Base-by-base conservation (phyloP, 2,329 filamentous ascomycete species). In the Uncinocarpus reesii region DNA sequence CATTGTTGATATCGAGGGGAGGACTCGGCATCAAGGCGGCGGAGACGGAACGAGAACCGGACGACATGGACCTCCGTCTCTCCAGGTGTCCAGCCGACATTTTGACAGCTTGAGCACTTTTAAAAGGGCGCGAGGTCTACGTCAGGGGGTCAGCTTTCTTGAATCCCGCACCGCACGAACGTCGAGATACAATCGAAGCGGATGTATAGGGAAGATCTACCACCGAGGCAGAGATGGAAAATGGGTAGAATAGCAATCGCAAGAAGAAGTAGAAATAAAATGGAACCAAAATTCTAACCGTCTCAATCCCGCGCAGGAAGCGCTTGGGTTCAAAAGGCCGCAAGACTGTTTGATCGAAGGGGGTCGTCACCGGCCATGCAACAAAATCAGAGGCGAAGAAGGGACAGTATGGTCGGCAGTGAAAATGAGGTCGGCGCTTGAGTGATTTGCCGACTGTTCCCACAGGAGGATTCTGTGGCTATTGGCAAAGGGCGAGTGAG, bases 61-160 rank as follows among this genome's bases (percentile, higher is more conserved):
- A 74, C 49, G 78, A 78, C 53, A 73, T 66, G 57, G 78, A 76
- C 63, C 75, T 76, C 64, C 78, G 77, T 67, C 76, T 76, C 58
- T 75, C 72, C 58, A 73, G 65, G 53, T 73, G 71, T 56, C 67
- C 70, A 44, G 73, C 69, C 61, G 79, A 79, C 79, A 51, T 52
- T 26, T 29, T 52, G 40, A 44, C 23, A 18, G 21, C 7, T 26
- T n/a, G 26, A 13, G 34, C 15, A 46, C n/a, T 7, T 26, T 16
- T 8, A 29, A 31, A 31, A 7, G 16, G 24, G 28, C 18, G 21
- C 16, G 18, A 26, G 6, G 8, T 38, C 43, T 46, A n/a, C 43
- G 38, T 29, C 10, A 7, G 38, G 16, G 6, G 18, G 32, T 46
- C 24, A 46, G 43, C 15, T 46, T 46, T 3, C n/a, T 7, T 34